These are phyloP conservation scores for Diaporthe citriasiana DNA, from an alignment of 2,329 filamentous ascomycete genomes.

Conservation along the genomic window DNA sequence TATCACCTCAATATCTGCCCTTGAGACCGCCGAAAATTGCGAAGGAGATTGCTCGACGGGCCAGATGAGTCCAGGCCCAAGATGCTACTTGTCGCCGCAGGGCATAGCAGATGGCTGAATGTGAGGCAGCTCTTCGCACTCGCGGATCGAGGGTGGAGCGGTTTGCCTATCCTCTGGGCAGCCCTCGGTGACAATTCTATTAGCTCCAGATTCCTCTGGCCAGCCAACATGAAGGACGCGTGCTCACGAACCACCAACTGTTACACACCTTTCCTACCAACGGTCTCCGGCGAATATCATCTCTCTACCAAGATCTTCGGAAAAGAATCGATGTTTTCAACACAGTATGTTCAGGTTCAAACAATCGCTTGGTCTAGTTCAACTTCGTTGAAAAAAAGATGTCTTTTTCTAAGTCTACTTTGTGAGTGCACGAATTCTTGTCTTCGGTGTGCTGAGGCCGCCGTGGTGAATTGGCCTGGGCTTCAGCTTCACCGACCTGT, in stretches of 20 bases:
- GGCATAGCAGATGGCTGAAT: too few relatives aligned
- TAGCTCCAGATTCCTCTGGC: too few relatives aligned
- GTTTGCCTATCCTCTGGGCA: too few relatives aligned
- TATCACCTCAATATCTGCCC: neutral
- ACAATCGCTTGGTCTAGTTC: neutral
- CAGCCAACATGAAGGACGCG: neutral
- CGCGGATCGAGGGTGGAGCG: too few relatives aligned
- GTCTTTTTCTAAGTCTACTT: neutral
- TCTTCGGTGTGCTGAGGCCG: neutral
- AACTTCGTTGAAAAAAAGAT: neutral
- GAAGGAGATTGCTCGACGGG: slow-evolving; percentile 5
- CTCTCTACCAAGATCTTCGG: neutral
- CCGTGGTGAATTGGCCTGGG: neutral
- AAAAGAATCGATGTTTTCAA: neutral
- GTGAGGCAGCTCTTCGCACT: too few relatives aligned
- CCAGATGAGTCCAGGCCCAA: neutral
- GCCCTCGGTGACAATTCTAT: too few relatives aligned
- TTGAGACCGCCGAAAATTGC: neutral
- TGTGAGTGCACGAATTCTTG: neutral
- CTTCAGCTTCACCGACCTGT: neutral
- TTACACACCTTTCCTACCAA: neutral
- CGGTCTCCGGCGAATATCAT: neutral
- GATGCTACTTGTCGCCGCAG: neutral
- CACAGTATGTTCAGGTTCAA: neutral
- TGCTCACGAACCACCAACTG: neutral